Percentiles rank a stretch among this genome's conserved stretches.
Evolutionary conservation across 2,329 filamentous ascomycete species (phyloP).

Genomic region (Alternaria sp.): DNA sequence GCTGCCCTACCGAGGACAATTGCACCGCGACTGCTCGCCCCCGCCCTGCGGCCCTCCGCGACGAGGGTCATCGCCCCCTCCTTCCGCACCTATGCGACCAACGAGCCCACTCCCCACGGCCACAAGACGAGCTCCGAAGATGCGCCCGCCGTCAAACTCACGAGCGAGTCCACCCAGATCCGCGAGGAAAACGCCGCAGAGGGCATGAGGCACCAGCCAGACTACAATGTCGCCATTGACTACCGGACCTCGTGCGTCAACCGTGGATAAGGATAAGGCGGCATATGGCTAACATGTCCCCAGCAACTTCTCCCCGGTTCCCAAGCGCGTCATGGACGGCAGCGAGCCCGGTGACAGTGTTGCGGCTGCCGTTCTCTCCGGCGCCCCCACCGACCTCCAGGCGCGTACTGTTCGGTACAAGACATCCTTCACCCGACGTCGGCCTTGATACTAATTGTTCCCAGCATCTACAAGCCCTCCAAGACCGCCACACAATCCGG

Average conservation of each 20-base stretch:
- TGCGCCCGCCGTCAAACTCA: slow-evolving; percentile 43
- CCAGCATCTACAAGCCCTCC: slow-evolving; percentile 88
- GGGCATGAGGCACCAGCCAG: slow-evolving; percentile 71
- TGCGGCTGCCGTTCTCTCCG: slow-evolving; percentile 85
- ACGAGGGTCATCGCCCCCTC: slow-evolving; percentile 28
- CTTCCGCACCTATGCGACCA: slow-evolving; percentile 43
- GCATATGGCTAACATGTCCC: slow-evolving; percentile 27
- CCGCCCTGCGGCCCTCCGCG: slow-evolving; percentile 37
- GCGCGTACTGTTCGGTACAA: slow-evolving; percentile 88
- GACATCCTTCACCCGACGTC: not conserved
- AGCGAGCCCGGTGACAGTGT: slow-evolving; percentile 78
- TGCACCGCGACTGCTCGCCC: slow-evolving; percentile 49
- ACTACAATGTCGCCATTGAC: slow-evolving; percentile 82
- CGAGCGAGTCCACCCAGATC: slow-evolving; percentile 57
- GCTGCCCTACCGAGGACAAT: slow-evolving; percentile 50
- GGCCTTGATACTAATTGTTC: slow-evolving; percentile 8
- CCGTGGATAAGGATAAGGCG: not conserved
- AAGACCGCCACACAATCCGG: slow-evolving; percentile 98
- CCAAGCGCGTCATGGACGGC: slow-evolving; percentile 87
- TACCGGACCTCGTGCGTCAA: slow-evolving; percentile 84
- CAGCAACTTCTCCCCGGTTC: slow-evolving; percentile 89
- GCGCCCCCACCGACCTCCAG: slow-evolving; percentile 91
- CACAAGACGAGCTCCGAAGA: slow-evolving; percentile 45
- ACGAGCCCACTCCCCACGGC: slow-evolving; percentile 20
- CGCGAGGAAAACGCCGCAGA: slow-evolving; percentile 58